Evolutionary conservation across 164 flowering plant genomes (phyloP).

Genomic region (Santalum album): DNA sequence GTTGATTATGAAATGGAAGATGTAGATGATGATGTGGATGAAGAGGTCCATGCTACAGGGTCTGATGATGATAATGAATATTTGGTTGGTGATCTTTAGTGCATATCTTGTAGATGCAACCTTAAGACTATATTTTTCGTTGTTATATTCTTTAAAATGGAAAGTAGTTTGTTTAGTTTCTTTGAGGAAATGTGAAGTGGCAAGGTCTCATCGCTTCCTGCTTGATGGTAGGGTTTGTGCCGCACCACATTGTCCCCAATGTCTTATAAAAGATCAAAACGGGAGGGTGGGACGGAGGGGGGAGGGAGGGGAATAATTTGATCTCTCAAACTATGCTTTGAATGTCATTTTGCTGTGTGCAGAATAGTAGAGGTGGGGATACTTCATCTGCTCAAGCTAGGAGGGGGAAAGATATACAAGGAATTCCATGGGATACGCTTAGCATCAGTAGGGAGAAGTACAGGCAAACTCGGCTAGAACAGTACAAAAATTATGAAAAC

Average conservation of each 20-base stretch:
- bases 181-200: too few species aligned
- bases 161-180: too few species aligned
- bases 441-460: constrained; percentile 68
- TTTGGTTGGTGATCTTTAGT: constrained; percentile 21
- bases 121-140: neutral
- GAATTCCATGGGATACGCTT: constrained; percentile 84
- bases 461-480: constrained; percentile 71
- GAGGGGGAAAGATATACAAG: constrained; percentile 76
- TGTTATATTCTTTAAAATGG: neutral
- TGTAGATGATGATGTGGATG: constrained; percentile 47
- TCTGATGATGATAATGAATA: constrained; percentile 41
- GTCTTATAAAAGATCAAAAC: too few species aligned
- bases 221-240: too few species aligned
- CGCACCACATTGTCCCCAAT: too few species aligned
- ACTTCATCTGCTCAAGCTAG: constrained; percentile 74
- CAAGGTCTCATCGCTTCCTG: too few species aligned
- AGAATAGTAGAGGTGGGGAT: constrained; percentile 51
- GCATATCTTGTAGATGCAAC: neutral
- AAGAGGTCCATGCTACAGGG: constrained; percentile 36
- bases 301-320: too few species aligned
- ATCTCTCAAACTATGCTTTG: neutral
- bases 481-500: constrained; percentile 83
- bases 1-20: constrained; percentile 56
- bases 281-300: neutral
- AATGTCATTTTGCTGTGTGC: constrained; percentile 6